These are phyloP conservation scores for Lepidium aucheri DNA, from an alignment of 345 rosid genomes.

Conservation along the genomic window DNA sequence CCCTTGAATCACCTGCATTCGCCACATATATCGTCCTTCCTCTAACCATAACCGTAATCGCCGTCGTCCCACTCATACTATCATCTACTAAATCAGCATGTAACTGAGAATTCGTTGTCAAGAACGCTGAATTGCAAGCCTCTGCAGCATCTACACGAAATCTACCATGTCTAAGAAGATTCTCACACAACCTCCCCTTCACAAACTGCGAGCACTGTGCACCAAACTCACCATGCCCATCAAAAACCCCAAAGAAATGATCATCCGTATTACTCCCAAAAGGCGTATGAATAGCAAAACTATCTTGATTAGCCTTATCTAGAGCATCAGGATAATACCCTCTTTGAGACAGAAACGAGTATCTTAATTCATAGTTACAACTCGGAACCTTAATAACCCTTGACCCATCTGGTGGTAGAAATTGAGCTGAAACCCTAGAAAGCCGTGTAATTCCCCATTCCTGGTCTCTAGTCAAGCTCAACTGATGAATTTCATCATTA, in stretches of 20 bases:
- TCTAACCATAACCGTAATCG: slow-evolving; percentile 79
- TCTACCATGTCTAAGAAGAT: slow-evolving; percentile 56
- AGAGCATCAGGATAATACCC: slow-evolving; percentile 95
- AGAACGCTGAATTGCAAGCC: slow-evolving; percentile 63
- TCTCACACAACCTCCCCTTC: slow-evolving; percentile 71
- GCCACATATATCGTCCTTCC: slow-evolving; percentile 75
- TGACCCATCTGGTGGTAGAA: slow-evolving; percentile 84
- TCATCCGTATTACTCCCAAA: slow-evolving; percentile 62
- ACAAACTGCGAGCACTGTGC: slow-evolving; percentile 92
- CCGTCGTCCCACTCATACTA: slow-evolving; percentile 95
- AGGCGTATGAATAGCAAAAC: slow-evolving; percentile 91
- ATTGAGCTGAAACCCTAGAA: slow-evolving; percentile 91
- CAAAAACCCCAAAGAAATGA: slow-evolving; percentile 92
- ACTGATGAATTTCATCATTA: slow-evolving; percentile 44
- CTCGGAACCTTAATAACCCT: slow-evolving; percentile 56
- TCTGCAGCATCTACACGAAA: slow-evolving; percentile 63
- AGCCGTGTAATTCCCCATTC: slow-evolving; percentile 72
- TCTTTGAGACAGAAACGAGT: slow-evolving; percentile 78
- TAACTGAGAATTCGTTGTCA: slow-evolving; percentile 64
- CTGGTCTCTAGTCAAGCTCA: slow-evolving; percentile 33
- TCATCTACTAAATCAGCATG: slow-evolving; percentile 75
- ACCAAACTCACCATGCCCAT: slow-evolving; percentile 94
- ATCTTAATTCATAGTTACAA: slow-evolving; percentile 53
- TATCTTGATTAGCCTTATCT: slow-evolving; percentile 95
- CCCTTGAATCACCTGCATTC: slow-evolving; percentile 89